phyloP scores from a whole-genome alignment of 2,329 filamentous ascomycete genomes.

The Tolypocladium amazonense region DNA sequence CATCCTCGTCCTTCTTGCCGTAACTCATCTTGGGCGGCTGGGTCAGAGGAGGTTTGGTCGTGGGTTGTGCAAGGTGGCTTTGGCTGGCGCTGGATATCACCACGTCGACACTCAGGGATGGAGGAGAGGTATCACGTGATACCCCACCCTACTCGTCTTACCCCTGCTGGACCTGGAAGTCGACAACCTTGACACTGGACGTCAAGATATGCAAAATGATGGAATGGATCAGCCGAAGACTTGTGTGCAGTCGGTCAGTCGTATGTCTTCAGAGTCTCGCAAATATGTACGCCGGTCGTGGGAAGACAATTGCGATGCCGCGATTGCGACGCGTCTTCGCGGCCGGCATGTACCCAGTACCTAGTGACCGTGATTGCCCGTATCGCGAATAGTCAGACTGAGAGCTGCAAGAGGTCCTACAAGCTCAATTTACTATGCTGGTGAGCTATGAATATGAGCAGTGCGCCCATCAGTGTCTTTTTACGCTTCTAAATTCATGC shows the following conservation, averaged over 20 bases:
- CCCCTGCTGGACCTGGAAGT: neutral
- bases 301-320: neutral
- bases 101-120: conserved; percentile 28
- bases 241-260: too few species aligned
- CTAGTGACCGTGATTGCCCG: neutral
- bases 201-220: neutral
- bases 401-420: neutral
- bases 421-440: neutral
- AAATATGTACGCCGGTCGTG: neutral
- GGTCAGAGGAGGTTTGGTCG: conserved; percentile 18
- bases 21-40: conserved; percentile 68
- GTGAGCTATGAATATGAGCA: neutral
- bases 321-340: neutral
- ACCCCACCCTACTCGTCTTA: conserved; percentile 6
- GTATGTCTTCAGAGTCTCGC: too few species aligned
- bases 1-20: conserved; percentile 99
- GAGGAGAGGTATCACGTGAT: conserved; percentile 24
- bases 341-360: neutral
- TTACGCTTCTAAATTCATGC: too few species aligned
- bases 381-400: neutral
- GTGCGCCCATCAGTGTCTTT: too few species aligned
- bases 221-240: too few species aligned
- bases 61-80: conserved; percentile 21
- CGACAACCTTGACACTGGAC: neutral
- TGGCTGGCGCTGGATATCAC: conserved; percentile 21